phyloP scores from a whole-genome alignment of 179 eudicot species.

The Drosera spatulata region DNA sequence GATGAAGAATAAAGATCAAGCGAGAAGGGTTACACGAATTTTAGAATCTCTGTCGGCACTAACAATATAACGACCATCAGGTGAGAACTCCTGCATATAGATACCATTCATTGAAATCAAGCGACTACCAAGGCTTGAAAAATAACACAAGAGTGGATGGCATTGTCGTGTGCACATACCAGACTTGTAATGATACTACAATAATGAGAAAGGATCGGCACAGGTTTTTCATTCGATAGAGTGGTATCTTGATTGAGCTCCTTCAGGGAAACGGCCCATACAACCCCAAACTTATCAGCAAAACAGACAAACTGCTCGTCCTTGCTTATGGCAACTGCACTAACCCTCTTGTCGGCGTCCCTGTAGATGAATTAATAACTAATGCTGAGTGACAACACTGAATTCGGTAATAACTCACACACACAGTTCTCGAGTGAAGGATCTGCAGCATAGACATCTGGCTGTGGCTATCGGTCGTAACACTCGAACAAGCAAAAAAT shows the following conservation, averaged over 20 bases:
- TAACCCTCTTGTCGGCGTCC: constrained; percentile 87
- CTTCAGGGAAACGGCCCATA: constrained; percentile 55
- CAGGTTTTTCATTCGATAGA: constrained; percentile 35
- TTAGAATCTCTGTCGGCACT: constrained; percentile 96
- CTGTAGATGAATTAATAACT: constrained; percentile 23
- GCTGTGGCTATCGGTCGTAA: no score
- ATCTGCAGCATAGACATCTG: not conserved
- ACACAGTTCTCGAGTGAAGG: no score
- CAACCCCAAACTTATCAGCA: constrained; percentile 98
- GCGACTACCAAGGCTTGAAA: constrained; percentile 1
- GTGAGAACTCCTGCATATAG: constrained; percentile 72
- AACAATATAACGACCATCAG: constrained; percentile 68
- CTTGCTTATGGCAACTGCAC: constrained; percentile 72
- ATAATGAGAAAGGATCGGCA: constrained; percentile 76
- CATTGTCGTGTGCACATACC: constrained; percentile 29
- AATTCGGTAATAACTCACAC: no score
- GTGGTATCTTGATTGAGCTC: constrained; percentile 31
- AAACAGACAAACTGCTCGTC: constrained; percentile 71
- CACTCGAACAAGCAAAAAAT: no score
- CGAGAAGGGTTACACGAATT: constrained; percentile 63
- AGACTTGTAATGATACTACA: constrained; percentile 95
- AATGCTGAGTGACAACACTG: no score
- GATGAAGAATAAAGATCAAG: not conserved
- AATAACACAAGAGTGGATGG: constrained; percentile 1
- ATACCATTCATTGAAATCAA: constrained; percentile 10